These are phyloP conservation scores for Apiotrichum sp. DNA, from an alignment of 1,284 basidiomycete species.

Conservation along the genomic window DNA sequence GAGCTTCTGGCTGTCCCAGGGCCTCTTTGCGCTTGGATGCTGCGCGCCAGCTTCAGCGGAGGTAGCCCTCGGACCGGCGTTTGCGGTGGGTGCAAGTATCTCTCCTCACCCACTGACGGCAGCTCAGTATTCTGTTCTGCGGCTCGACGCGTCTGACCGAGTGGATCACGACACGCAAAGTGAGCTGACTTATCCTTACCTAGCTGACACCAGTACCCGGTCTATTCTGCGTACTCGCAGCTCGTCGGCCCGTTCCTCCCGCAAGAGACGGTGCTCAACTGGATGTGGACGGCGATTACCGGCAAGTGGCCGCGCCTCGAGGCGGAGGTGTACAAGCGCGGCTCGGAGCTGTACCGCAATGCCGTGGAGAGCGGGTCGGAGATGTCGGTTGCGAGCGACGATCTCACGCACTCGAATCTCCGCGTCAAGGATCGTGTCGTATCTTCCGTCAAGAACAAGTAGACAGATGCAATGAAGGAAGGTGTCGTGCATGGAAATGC, in stretches of 20 bases:
- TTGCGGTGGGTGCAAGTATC: slow-evolving; percentile 32
- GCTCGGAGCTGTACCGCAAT: background rate
- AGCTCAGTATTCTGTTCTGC: slow-evolving; percentile 58
- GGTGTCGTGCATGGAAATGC: too few species aligned
- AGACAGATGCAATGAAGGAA: background rate
- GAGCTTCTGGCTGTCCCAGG: slow-evolving; percentile 66
- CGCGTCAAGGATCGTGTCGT: background rate
- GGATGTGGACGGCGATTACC: slow-evolving; percentile 32
- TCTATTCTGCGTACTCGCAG: slow-evolving; percentile 65
- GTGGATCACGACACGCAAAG: slow-evolving; percentile 64
- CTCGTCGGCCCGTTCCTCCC: slow-evolving; percentile 79
- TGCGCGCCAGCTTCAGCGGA: slow-evolving; percentile 8
- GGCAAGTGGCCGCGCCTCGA: slow-evolving; percentile 2
- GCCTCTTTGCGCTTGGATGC: slow-evolving; percentile 30
- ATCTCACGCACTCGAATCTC: background rate
- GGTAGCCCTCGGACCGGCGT: slow-evolving; percentile 25
- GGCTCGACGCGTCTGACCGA: slow-evolving; percentile 73
- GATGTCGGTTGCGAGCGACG: background rate
- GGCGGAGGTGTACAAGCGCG: slow-evolving; percentile 4
- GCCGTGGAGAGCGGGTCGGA: background rate
- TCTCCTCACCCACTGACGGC: slow-evolving; percentile 28
- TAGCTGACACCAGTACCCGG: slow-evolving; percentile 54
- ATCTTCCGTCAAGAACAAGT: background rate
- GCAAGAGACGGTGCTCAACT: slow-evolving; percentile 50
- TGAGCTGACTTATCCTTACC: slow-evolving; percentile 14